Percentiles rank a stretch among this genome's conserved stretches.
Evolutionary conservation across 2,329 filamentous ascomycete genomes (phyloP).

Genomic region (Amylocarpus encephaloides): DNA sequence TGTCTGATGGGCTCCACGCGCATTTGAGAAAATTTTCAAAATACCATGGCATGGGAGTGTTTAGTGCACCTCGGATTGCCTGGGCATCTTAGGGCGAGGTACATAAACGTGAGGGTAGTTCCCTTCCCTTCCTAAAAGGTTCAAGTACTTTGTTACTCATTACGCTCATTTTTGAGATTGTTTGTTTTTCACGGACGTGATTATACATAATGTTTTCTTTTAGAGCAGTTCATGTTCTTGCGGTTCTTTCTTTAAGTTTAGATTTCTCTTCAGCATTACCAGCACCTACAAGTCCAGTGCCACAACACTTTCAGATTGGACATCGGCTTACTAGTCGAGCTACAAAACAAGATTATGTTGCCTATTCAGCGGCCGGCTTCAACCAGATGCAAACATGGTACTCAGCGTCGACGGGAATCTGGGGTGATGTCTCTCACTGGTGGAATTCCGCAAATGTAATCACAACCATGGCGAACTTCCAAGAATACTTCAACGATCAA

Average conservation of each 20-base stretch:
- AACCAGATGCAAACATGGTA: constrained; percentile 55
- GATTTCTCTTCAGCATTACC: constrained; percentile 6
- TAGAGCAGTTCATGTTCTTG: neutral
- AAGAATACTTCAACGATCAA: constrained; percentile 21
- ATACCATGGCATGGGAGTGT: neutral
- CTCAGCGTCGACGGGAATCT: constrained; percentile 52
- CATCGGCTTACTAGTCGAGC: constrained; percentile 8
- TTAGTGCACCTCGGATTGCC: neutral
- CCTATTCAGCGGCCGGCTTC: constrained; percentile 31
- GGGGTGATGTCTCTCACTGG: constrained; percentile 54
- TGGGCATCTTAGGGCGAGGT: neutral
- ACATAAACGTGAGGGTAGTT: constrained; percentile 1
- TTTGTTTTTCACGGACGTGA: neutral
- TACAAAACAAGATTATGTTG: constrained; percentile 18
- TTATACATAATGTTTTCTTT: constrained; percentile 10
- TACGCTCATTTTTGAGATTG: neutral
- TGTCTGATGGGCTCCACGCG: too few species aligned
- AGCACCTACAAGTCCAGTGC: constrained; percentile 2
- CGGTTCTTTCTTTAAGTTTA: neutral
- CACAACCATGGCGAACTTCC: constrained; percentile 53
- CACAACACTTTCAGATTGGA: constrained; percentile 1
- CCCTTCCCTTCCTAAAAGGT: neutral
- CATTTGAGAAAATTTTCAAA: neutral
- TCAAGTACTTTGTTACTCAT: neutral
- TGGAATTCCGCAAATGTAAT: constrained; percentile 67